Evolutionary conservation across 345 rosid genomes (phyloP).

Genomic region (Cochlearia excelsa): DNA sequence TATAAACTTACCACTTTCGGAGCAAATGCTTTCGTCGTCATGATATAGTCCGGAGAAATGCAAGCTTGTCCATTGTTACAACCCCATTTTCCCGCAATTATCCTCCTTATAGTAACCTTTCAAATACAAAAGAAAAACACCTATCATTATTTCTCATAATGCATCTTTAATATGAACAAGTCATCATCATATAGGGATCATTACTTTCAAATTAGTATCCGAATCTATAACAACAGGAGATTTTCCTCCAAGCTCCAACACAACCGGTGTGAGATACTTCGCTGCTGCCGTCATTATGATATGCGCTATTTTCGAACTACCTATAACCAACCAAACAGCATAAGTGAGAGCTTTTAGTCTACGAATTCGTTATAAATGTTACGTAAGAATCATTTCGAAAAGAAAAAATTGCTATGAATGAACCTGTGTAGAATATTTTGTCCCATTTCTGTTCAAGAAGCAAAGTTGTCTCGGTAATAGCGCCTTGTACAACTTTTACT

Average conservation of each 20-base stretch:
- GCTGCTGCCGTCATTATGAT: slow-evolving; percentile 95
- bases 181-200: not conserved
- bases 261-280: slow-evolving; percentile 89
- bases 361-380: not conserved
- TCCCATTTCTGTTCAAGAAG: slow-evolving; percentile 96
- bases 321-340: slow-evolving; percentile 40
- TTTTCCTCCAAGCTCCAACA: slow-evolving; percentile 96
- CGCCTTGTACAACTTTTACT: slow-evolving; percentile 80
- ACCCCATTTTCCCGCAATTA: slow-evolving; percentile 90
- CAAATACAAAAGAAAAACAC: slow-evolving; percentile 9
- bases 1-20: slow-evolving; percentile 61
- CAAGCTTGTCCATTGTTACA: slow-evolving; percentile 93
- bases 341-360: not conserved
- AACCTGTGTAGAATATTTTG: slow-evolving; percentile 96
- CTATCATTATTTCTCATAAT: too few species aligned
- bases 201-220: slow-evolving; percentile 61
- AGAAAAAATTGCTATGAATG: not conserved
- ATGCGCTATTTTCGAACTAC: slow-evolving; percentile 69
- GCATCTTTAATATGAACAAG: not conserved
- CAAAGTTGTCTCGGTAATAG: slow-evolving; percentile 66
- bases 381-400: not conserved
- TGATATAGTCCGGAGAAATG: slow-evolving; percentile 74
- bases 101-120: slow-evolving; percentile 75
- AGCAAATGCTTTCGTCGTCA: slow-evolving; percentile 70
- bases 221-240: slow-evolving; percentile 83